Evolutionary conservation across 306 rosid genomes (phyloP).

Genomic region (Sindora glabra): DNA sequence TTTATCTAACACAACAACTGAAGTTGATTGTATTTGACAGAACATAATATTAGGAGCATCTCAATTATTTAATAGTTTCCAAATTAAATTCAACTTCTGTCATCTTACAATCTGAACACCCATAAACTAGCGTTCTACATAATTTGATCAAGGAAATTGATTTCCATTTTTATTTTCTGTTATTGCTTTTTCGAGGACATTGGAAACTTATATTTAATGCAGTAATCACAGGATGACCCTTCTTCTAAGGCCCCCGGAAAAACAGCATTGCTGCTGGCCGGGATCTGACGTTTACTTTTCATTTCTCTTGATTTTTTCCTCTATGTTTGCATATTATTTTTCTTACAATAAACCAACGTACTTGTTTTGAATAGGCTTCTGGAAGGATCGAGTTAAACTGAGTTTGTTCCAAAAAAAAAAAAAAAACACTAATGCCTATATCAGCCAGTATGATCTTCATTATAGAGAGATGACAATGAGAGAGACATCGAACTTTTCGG

Average conservation of each 20-base stretch:
- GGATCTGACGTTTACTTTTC: conserved; percentile 48
- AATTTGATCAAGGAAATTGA: not conserved
- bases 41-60: too few relatives aligned
- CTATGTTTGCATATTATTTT: not conserved
- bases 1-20: too few relatives aligned
- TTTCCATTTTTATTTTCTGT: not conserved
- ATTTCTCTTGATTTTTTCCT: not conserved
- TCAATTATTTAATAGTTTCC: too few relatives aligned
- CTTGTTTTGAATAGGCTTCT: conserved; percentile 30
- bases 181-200: not conserved
- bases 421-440: conserved; percentile 39
- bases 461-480: conserved; percentile 71
- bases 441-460: conserved; percentile 44
- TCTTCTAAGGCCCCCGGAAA: conserved; percentile 93
- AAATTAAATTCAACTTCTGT: too few relatives aligned
- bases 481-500: conserved; percentile 62
- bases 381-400: conserved; percentile 61
- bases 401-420: conserved; percentile 44
- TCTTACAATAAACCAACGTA: not conserved
- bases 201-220: not conserved
- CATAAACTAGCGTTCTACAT: not conserved
- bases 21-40: too few relatives aligned
- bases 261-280: conserved; percentile 55
- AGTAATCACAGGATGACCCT: conserved; percentile 55
- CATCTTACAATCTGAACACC: not conserved